Conservation (phyloP, 208 protist species). For the Strigomonas galati region DNA sequence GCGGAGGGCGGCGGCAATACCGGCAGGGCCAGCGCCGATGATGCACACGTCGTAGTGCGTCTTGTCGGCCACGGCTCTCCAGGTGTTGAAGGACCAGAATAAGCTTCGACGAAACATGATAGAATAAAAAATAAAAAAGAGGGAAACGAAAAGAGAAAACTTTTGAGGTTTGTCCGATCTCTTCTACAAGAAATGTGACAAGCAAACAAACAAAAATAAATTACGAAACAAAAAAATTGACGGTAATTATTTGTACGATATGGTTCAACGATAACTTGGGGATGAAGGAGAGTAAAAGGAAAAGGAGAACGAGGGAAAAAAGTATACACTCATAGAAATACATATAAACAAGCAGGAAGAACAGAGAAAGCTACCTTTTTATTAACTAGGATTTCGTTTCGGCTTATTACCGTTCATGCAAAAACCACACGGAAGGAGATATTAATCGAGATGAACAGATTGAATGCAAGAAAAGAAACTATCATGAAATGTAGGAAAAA, state of each 20-base stretch:
- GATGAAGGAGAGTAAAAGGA: neutral
- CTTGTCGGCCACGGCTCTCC: conserved; percentile 21
- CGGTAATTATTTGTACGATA: neutral
- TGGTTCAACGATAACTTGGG: neutral
- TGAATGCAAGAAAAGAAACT: neutral
- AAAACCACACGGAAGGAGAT: neutral
- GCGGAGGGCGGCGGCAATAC: conserved; percentile 67
- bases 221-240: conserved; percentile 9
- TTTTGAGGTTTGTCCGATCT: neutral
- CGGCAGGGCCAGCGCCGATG: conserved; percentile 73
- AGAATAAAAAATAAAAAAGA: conserved; percentile 17
- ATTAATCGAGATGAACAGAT: neutral
- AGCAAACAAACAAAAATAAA: conserved; percentile 18
- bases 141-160: conserved; percentile 17
- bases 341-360: too few species aligned
- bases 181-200: conserved; percentile 4
- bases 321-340: neutral
- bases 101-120: conserved; percentile 15
- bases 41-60: conserved; percentile 75
- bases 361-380: too few species aligned
- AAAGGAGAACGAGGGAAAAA: neutral
- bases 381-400: too few species aligned
- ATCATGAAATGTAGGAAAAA: neutral
- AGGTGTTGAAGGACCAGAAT: conserved; percentile 7
- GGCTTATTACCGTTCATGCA: too few species aligned